phyloP scores from a whole-genome alignment of 1,284 basidiomycete genomes.

The Tranzscheliella williamsii region DNA sequence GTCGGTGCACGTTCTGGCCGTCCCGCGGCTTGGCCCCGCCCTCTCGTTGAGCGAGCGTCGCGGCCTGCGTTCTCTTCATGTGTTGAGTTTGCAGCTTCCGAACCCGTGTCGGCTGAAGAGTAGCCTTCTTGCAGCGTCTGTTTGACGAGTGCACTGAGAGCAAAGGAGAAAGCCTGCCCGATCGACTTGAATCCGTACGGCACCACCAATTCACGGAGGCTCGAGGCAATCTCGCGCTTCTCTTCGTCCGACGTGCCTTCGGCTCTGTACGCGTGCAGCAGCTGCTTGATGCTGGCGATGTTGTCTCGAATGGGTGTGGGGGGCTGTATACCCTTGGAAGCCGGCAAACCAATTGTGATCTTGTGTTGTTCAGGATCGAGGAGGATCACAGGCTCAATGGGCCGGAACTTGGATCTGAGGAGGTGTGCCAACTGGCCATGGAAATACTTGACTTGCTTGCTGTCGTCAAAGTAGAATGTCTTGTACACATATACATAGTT shows the following conservation, averaged over 20 bases:
- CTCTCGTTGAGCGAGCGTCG: no score
- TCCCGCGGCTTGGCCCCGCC: no score
- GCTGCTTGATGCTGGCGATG: not conserved
- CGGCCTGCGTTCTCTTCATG: no score
- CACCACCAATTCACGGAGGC: constrained; percentile 6
- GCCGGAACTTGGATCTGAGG: not conserved
- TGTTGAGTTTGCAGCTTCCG: no score
- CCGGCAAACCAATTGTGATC: constrained; percentile 11
- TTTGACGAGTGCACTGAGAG: no score
- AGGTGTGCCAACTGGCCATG: not conserved
- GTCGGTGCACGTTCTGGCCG: no score
- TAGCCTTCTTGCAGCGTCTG: no score
- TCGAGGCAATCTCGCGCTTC: not conserved
- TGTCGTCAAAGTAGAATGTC: not conserved
- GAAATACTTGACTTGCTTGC: not conserved
- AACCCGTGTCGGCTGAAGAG: no score
- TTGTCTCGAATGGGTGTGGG: constrained; percentile 6
- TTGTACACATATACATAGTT: not conserved
- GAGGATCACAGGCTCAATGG: not conserved
- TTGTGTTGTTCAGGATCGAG: not conserved
- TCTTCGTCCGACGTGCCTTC: not conserved
- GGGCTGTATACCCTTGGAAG: constrained; percentile 8
- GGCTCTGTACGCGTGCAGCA: constrained; percentile 4
- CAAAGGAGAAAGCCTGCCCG: no score
- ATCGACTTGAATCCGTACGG: constrained; percentile 4